Conservation (phyloP, 176 grass and related monocot genomes). For the Echinochloa phyllopogon region DNA sequence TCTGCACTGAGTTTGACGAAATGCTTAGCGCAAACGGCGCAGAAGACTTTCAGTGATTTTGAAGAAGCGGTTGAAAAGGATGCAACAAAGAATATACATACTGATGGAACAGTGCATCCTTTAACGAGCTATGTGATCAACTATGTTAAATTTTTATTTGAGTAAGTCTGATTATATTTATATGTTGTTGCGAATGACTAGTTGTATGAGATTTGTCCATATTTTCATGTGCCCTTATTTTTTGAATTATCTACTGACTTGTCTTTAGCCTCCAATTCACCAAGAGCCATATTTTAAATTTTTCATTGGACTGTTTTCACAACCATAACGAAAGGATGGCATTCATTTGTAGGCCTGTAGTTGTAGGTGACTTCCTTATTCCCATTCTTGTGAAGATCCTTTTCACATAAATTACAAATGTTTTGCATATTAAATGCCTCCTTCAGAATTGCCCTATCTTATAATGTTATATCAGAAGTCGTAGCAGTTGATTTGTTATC, state of each 20-base stretch:
- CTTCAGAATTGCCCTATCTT: slow-evolving; percentile 19
- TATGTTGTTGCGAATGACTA: not conserved
- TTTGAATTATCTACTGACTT: slow-evolving; percentile 22
- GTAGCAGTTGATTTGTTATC: not conserved
- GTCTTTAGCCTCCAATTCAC: not conserved
- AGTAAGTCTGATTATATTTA: slow-evolving; percentile 63
- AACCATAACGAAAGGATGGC: not conserved
- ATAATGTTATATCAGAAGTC: not conserved
- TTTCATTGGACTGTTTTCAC: slow-evolving; percentile 20
- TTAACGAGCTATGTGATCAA: slow-evolving; percentile 97
- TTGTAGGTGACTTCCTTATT: slow-evolving; percentile 4
- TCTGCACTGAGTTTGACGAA: slow-evolving; percentile 70
- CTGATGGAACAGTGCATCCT: slow-evolving; percentile 97
- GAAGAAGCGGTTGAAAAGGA: slow-evolving; percentile 97
- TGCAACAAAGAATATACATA: slow-evolving; percentile 82
- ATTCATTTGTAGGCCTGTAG: not conserved
- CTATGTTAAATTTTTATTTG: slow-evolving; percentile 92
- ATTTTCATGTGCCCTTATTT: not conserved
- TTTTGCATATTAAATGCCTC: not conserved
- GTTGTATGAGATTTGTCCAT: not conserved
- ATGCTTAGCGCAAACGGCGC: slow-evolving; percentile 85
- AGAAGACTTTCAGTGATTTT: slow-evolving; percentile 94
- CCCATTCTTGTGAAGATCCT: not conserved
- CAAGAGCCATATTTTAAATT: not conserved
- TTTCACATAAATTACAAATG: not conserved